Evolutionary conservation across 75 land plant genomes (phyloP).

Genomic region (Chamaecyparis obtusa): DNA sequence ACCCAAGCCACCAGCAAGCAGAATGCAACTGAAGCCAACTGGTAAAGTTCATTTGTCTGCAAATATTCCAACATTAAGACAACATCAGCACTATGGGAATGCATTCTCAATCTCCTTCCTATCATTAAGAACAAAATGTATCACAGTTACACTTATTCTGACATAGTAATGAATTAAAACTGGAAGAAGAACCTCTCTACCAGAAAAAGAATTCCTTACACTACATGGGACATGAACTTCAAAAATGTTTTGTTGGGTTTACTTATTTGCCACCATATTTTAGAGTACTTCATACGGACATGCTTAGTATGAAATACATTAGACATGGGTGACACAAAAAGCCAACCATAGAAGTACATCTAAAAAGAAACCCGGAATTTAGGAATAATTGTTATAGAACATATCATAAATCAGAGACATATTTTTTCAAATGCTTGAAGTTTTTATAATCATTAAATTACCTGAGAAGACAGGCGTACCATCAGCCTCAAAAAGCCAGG

Average conservation of each 20-base stretch:
- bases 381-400: not conserved
- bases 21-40: conserved; percentile 93
- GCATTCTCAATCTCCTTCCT: not conserved
- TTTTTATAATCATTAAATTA: conserved; percentile 5
- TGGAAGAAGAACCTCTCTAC: not conserved
- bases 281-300: not conserved
- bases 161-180: not conserved
- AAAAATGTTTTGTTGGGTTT: not conserved
- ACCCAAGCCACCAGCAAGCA: conserved; percentile 99
- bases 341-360: not conserved
- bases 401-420: not conserved
- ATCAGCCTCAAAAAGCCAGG: conserved; percentile 89
- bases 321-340: not conserved
- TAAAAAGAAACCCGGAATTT: not conserved
- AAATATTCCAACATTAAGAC: conserved; percentile 1
- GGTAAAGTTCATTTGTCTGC: conserved; percentile 97
- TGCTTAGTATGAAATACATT: not conserved
- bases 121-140: not conserved
- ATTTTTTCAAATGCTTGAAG: not conserved
- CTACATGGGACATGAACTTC: not conserved
- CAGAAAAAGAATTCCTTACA: not conserved
- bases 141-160: not conserved
- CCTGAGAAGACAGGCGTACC: conserved; percentile 90
- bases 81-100: not conserved
- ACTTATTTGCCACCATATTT: not conserved